Evolutionary conservation across 2,329 filamentous ascomycete species (phyloP).

Genomic region (Neocucurbitaria cava): DNA sequence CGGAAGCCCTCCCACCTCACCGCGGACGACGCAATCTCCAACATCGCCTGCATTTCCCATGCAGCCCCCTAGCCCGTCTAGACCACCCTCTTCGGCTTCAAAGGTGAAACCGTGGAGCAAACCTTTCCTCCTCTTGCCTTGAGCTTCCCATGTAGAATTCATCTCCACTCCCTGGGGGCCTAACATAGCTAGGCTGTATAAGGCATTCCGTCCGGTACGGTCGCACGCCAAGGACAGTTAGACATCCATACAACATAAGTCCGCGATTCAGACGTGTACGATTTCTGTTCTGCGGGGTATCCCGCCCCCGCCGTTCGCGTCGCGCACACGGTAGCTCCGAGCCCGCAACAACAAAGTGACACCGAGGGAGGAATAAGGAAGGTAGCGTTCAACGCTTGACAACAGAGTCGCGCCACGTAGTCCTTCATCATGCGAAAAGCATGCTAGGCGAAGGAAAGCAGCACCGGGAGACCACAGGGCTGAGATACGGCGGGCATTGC

Average conservation of each 20-base stretch:
- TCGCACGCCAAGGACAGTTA: constrained; percentile 13
- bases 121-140: constrained; percentile 40
- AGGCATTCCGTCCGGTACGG: constrained; percentile 14
- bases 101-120: constrained; percentile 41
- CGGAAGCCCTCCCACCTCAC: constrained; percentile 17
- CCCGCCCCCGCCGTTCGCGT: background rate
- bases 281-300: constrained; percentile 12
- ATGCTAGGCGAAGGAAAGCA: background rate
- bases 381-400: background rate
- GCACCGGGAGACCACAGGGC: constrained; percentile 11
- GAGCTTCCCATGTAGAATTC: constrained; percentile 4
- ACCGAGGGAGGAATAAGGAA: constrained; percentile 8
- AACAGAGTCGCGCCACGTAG: background rate
- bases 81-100: constrained; percentile 11
- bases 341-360: constrained; percentile 4
- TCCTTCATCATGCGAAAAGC: constrained; percentile 1
- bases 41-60: constrained; percentile 12
- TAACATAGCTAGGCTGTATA: constrained; percentile 1
- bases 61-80: constrained; percentile 24
- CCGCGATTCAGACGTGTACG: too few relatives aligned
- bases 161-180: background rate
- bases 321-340: background rate
- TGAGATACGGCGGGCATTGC: constrained; percentile 6
- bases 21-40: constrained; percentile 12
- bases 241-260: background rate